Percentiles rank a stretch among this genome's conserved stretches.
Conservation (phyloP, 106 monocot species). For the Dendrobium nobile region DNA sequence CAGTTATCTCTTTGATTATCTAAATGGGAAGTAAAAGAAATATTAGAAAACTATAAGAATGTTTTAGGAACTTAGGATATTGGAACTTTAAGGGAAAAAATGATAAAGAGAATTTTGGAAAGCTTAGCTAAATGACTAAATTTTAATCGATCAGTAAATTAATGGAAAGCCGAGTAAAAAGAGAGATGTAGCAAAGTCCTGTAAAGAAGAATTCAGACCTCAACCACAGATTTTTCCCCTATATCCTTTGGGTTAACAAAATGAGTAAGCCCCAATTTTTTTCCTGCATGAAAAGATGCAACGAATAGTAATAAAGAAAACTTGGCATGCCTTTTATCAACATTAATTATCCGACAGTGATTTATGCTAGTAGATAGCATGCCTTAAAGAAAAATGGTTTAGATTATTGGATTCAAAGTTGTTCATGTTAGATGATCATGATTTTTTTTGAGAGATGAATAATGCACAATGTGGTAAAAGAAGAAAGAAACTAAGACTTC, state of each 20-base stretch:
- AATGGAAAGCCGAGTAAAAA: not conserved
- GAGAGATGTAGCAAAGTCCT: not conserved
- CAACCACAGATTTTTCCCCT: conserved; percentile 42
- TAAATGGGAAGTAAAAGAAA: not conserved
- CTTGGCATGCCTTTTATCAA: not conserved
- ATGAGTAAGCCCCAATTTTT: conserved; percentile 81
- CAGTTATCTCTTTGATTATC: conserved; percentile 24
- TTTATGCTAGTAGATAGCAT: no score
- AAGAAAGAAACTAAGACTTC: no score
- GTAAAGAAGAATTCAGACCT: conserved; percentile 26
- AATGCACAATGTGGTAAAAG: no score
- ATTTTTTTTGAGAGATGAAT: no score
- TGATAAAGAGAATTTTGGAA: not conserved
- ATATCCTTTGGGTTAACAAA: conserved; percentile 77
- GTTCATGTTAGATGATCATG: no score
- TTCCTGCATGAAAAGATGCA: conserved; percentile 38
- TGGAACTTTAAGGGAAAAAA: no score
- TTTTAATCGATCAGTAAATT: not conserved
- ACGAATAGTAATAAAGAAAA: not conserved
- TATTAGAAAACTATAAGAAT: not conserved
- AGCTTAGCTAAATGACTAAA: not conserved
- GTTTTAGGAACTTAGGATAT: not conserved
- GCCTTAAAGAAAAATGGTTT: no score
- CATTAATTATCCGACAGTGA: no score
- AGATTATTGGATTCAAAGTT: no score